Evolutionary conservation across 805 yeast genomes (phyloP), one percentile per base, ranked within the genome.

Genomic region (Kodamaea nitidulidarum): DNA sequence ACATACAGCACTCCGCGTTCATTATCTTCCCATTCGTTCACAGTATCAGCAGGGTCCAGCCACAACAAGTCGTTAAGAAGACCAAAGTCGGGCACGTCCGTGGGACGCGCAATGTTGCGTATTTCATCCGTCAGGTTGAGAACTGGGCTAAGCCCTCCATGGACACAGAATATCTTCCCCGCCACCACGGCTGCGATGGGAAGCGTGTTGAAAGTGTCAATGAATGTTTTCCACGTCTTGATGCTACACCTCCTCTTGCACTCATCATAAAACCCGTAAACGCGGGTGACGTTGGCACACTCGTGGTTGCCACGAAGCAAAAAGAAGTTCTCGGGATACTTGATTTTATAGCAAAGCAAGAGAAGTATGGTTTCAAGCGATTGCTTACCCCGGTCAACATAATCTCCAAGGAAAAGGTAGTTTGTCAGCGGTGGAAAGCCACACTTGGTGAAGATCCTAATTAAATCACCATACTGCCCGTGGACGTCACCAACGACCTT

Each of bases 301-400:
- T 93, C 98, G 65, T 93, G 98, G 63, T 93, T 93, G 15, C 98
- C 98, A 50, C 98, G 71, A 31, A 93, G 70, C 43, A 93, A 64
- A 61, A 91, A 93, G 61, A 93, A 90, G 64, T 91, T 91, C 55
- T 93, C 97, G 0, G 98, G 98, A 55, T 88, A 91, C 61, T 91
- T 91, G 62, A 93, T 90, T 61, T 93, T 93, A 68, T 88, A 93
- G 62, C 97, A 90, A 38, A 93, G 70, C 44, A 93, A 69, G 35
- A 93, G 69, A 44, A 91, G 66, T 15, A 93, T 88, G 0, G 98
- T 93, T 60, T 93, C 98, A 41, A 93, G 67, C 3, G 95, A 83
- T 64, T 93, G 98, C 62, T 93, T 93, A 42, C 98, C 98, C 49
- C 98, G 76, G 65, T 93, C 98, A 35, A 93, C 98, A 61, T 93